These are phyloP conservation scores for Lodderomyces jiufengensis DNA, from an alignment of 1,139 yeast genomes.

Conservation along the genomic window DNA sequence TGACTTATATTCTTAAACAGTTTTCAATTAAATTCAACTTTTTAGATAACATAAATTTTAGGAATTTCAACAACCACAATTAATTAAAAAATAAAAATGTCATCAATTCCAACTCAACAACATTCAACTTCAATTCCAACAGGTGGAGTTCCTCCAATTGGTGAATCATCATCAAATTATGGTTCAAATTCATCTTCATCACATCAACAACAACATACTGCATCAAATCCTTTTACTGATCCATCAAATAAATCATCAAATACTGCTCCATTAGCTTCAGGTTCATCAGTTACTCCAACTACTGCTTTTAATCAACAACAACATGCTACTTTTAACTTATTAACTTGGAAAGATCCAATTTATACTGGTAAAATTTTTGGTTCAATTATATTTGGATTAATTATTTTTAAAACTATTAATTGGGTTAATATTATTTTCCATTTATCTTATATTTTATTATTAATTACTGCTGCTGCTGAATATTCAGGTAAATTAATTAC, in stretches of 20 bases:
- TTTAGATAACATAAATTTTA: no score
- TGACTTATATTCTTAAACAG: no score
- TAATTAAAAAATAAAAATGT: no score
- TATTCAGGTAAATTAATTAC: slow-evolving; percentile 62
- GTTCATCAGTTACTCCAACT: slow-evolving; percentile 12
- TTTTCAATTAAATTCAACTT: no score
- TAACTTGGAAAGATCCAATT: slow-evolving; percentile 83
- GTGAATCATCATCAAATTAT: slow-evolving; percentile 2
- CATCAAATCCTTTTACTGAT: not conserved
- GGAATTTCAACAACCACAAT: no score
- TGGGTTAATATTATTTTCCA: slow-evolving; percentile 66
- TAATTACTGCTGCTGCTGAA: slow-evolving; percentile 65
- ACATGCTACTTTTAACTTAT: slow-evolving; percentile 29
- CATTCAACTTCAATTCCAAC: slow-evolving; percentile 4
- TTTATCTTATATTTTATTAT: slow-evolving; percentile 43
- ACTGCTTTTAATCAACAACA: slow-evolving; percentile 12
- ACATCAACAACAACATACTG: not conserved
- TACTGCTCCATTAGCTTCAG: no score
- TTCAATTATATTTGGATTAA: slow-evolving; percentile 52
- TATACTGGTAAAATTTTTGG: slow-evolving; percentile 78
- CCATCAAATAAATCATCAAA: not conserved
- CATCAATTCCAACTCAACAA: slow-evolving; percentile 3
- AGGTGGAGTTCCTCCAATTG: slow-evolving; percentile 4
- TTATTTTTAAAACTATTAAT: slow-evolving; percentile 67
- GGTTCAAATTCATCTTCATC: not conserved